Base-by-base conservation (phyloP, 2,329 filamentous ascomycete species). In the Aspergillus proliferans region DNA sequence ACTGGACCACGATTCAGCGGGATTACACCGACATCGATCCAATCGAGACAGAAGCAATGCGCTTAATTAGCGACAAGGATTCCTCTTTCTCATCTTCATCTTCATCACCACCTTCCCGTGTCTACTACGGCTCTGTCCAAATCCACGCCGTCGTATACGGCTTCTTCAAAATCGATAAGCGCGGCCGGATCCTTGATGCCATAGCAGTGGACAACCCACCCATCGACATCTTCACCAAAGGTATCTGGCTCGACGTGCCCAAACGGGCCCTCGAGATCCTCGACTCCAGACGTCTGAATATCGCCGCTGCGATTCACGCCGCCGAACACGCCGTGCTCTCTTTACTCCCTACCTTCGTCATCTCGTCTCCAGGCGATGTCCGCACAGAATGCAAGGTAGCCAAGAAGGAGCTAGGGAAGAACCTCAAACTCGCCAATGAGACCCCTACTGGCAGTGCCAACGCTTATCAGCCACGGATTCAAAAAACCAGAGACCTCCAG, bases 1-100 rank as follows among this genome's bases (percentile, higher is more conserved):
- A 96, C 62, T 98, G 91, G 91, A 95, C 85, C 1, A 98, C 93
- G 0, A 83, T 86, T 62, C 92, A 96, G 66, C 84, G 93, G 41
- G 92, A 97, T 67, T 96, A 82, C 66, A 97, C 91, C 0, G 91
- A 97, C 62, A 86, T 97, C 49, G 93, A 97, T 65, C 90, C 93
- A 0, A 80, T 94, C 26, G 91, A 95, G 69, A 96, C 89, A 0
- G 89, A 97, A 71, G 85, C 86, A 2, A 90, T 95, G 54, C 84
- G 89, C 6, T 80, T 77, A 15, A 87, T 96, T 34, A 74, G 76
- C 0, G 66, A 48, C 19, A 61, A 71, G 2, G 6, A 3, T 4
- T 12, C 15, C 10, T 19, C 38, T 10, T 40, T 18, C 5, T 40
- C 38, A 19, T 21, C 18, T 15, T 36, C 34, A n/a, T 21, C 18